Base-by-base conservation (phyloP, 2,329 filamentous ascomycete genomes). In the Herpotrichia juniperi region DNA sequence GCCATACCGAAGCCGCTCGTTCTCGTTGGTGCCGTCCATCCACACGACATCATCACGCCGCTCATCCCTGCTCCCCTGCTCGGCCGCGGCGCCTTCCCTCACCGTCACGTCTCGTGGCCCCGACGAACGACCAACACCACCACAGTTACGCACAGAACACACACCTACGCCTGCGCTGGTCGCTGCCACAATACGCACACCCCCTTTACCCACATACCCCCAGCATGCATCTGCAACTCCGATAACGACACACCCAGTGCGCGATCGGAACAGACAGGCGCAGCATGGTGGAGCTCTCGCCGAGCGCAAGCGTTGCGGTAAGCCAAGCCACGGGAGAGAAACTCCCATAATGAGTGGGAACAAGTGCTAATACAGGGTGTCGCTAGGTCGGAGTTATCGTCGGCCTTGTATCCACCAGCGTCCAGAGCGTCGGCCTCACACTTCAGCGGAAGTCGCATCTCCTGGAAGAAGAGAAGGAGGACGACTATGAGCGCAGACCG, bases 401-500 rank as follows among this genome's bases (percentile, higher is more conserved):
- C 71, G 94, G 94, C 64, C 83, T 99, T 59, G 74, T 97, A 63
- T 97, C 93, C 52, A 97, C 94, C 54, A 94, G 92, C 73, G 85
- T 97, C 21, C 94, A 99, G 75, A 96, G 93, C 73, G 81, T 99
- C 66, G 94, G 94, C 61, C 83, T 99, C 59, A 99, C 94, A 26
- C 83, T 99, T 22, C 94, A 99, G 78, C 91, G 94, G 73, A 97
- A 99, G 77, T 97, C 94, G 58, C 94, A 99, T 78, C 88, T 99
- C 62, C 87, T 97, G 69, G 94, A 99, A 79, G 94, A 99, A 78
- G 91, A 96, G 78, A 96, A 96, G 75, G 85, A 86, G 46, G 80
- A 82, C 25, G 88, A 91, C 72, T 86, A 94, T 76, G 80, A 87
- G 54, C 87, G 90, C 62, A 83, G 93, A 56, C 93, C 94, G 39